Evolutionary conservation across 2,329 filamentous ascomycete genomes (phyloP), one percentile per base, ranked within the genome.

Genomic region (Colletotrichum nymphaeae): DNA sequence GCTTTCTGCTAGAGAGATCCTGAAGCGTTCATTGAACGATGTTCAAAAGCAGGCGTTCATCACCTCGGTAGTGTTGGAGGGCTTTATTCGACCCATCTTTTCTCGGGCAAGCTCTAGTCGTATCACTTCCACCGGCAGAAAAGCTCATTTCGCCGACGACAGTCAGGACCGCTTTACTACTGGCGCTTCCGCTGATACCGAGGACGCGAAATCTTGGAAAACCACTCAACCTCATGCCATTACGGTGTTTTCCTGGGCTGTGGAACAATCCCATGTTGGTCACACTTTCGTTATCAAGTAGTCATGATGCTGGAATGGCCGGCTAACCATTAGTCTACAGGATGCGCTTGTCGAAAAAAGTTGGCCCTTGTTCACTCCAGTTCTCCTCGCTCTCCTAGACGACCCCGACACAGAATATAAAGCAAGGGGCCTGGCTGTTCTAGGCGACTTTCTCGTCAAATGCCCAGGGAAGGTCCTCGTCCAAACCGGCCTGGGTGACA

Each of bases 361-460:
- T 76, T 96, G 93, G 92, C 90, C 90, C 3, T 83, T 94, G 8
- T 89, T 93, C 72, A 88, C 92, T 1, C 94, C 94, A 1, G 90
- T 93, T 0, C 83, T 96, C 4, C 85, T 96, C 5, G 89, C 90
- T 0, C 86, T 96, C 5, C 82, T 91, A 32, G 93, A 95, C 79
- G 92, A 94, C 76, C 79, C 86, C 16, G 85, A 89, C 26, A 85
- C 85, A 0, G 75, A 80, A 2, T 84, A 90, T 73, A 91, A 92
- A 74, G 80, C 83, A 2, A 84, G 84, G 30, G 93, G 92, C 1
- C 88, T 94, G 16, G 76, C 81, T 1, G 81, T 91, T 3, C 83
- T 94, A 3, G 76, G 80, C 1, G 65, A 78, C 0, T 90, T 96
- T 70, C 85, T 95, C 52, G 74, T 80, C 12, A 87, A 84, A 63